phyloP scores from a whole-genome alignment of 345 rosid species.

The Cochlearia excelsa region DNA sequence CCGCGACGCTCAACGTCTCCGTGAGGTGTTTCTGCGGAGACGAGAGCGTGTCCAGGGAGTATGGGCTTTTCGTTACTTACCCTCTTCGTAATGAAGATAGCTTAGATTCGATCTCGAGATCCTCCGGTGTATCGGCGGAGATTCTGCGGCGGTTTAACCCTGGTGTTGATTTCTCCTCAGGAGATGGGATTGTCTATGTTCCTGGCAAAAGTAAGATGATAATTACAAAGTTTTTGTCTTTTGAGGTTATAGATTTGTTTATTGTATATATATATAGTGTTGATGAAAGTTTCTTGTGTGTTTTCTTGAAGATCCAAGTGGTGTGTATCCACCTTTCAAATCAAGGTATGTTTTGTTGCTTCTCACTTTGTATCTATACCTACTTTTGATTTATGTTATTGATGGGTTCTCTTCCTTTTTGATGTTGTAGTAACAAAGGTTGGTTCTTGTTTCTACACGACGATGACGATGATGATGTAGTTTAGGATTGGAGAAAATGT shows the following conservation, averaged over 20 bases:
- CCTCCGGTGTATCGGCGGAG: conserved; percentile 33
- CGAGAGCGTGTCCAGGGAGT: conserved; percentile 42
- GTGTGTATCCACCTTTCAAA: conserved; percentile 47
- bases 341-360: conserved; percentile 43
- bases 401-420: conserved; percentile 21
- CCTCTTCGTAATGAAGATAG: conserved; percentile 56
- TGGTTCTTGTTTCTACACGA: conserved; percentile 21
- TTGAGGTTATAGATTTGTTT: not conserved
- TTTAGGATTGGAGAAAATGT: not conserved
- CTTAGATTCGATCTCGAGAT: conserved; percentile 43
- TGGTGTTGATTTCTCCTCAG: conserved; percentile 51
- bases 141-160: conserved; percentile 59
- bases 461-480: no score
- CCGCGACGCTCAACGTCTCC: conserved; percentile 44
- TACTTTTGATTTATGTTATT: conserved; percentile 1
- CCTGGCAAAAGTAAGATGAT: conserved; percentile 58
- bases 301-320: conserved; percentile 50
- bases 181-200: conserved; percentile 64
- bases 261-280: no score
- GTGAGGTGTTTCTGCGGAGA: conserved; percentile 81
- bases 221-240: not conserved
- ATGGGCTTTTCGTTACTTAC: conserved; percentile 63
- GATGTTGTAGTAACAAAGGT: conserved; percentile 63
- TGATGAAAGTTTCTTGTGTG: not conserved
- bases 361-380: not conserved